These are phyloP conservation scores for Closterium sp. DNA, from an alignment of 139 green algal species.

Conservation along the genomic window DNA sequence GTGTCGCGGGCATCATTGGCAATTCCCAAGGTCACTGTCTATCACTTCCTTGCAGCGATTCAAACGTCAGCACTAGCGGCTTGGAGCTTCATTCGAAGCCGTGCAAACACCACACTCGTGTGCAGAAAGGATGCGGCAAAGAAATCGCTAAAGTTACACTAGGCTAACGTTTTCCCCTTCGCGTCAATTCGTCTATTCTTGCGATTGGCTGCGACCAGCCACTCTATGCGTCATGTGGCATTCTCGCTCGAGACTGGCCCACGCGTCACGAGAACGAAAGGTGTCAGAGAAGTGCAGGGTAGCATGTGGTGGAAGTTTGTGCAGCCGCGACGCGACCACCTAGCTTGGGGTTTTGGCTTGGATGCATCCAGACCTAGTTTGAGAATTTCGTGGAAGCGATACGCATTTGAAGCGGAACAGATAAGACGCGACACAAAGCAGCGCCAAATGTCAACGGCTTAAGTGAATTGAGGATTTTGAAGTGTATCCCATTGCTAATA, in stretches of 20 bases:
- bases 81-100: background rate
- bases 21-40: background rate
- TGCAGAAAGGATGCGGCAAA: background rate
- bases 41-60: background rate
- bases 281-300: background rate
- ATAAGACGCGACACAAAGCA: too few relatives aligned
- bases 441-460: too few relatives aligned
- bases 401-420: too few relatives aligned
- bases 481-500: too few relatives aligned
- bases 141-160: background rate
- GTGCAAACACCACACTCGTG: background rate
- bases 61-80: background rate
- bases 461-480: too few relatives aligned
- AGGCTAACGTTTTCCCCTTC: too few relatives aligned
- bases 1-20: too few relatives aligned
- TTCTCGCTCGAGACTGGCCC: background rate
- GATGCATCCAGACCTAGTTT: background rate
- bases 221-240: background rate
- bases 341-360: background rate
- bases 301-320: background rate
- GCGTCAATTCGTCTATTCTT: too few relatives aligned
- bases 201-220: background rate
- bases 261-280: background rate
- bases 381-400: background rate
- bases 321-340: background rate